phyloP scores from a whole-genome alignment of 2,329 filamentous ascomycete genomes.

The Tolypocladium amazonense region DNA sequence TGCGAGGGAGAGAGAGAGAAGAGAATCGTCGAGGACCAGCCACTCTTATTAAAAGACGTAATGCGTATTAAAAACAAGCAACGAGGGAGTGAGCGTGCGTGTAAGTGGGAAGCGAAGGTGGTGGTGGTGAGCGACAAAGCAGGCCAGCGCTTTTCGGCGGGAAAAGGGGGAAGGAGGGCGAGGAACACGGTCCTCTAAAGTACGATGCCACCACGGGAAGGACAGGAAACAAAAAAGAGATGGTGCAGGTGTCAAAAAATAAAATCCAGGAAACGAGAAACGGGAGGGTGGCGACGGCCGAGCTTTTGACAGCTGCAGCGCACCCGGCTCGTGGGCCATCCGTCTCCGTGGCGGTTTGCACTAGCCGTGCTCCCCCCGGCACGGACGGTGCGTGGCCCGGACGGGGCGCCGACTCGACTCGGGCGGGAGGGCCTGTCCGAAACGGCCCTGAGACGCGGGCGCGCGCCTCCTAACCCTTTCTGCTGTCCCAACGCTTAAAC shows the following conservation, averaged over 20 bases:
- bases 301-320: background rate
- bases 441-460: background rate
- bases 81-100: background rate
- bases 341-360: background rate
- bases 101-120: conserved; percentile 3
- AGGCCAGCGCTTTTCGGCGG: conserved; percentile 8
- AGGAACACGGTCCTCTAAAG: background rate
- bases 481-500: too few species aligned
- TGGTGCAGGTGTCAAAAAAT: background rate
- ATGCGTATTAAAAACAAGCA: background rate
- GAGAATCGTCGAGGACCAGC: conserved; percentile 1
- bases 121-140: conserved; percentile 6
- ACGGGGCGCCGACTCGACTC: background rate
- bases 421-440: background rate
- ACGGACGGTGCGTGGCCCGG: background rate
- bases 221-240: background rate
- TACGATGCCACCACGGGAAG: background rate
- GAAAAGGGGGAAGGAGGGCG: background rate
- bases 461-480: too few species aligned
- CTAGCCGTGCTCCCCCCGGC: background rate
- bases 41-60: background rate
- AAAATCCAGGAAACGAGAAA: background rate
- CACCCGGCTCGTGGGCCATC: background rate
- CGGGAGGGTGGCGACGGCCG: background rate
- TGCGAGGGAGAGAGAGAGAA: background rate